Evolutionary conservation across 495 filamentous ascomycete genomes (phyloP), one percentile per base, ranked within the genome.

Genomic region (Haplographium delicatum): DNA sequence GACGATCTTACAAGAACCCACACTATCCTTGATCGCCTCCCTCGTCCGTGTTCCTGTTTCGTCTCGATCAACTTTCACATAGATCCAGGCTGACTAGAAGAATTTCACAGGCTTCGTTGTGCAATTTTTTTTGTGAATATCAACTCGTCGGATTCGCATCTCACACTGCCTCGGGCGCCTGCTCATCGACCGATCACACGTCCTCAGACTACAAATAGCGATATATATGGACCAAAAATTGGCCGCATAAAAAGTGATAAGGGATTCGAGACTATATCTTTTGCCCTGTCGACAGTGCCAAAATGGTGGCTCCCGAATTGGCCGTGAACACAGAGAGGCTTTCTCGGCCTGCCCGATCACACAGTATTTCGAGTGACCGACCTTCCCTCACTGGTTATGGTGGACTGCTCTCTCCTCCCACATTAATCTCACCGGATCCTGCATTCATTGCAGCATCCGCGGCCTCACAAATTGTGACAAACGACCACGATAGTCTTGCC

Each of bases 381-480:
- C 71, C 75, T 1, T 78, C 76, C 9, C 67, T 70, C 25, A 59
- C 71, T 50, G 66, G 70, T 19, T 58, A 57, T 61, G 50, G 70
- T 33, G 69, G 61, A 51, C 67, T 84, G 56, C 71, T 82, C 70
- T 72, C 84, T 63, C 72, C 85, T 62, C 78, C 82, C 31, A 54
- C 75, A 39, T 69, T 76, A n/a, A 79, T 90, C 33, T 80, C 81
- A 31, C 93, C 94, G 2, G 72, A 86, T 51, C 83, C 94, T 22
- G 88, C 79, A 16, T 99, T 93, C 67, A 91, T 99, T 62, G 89
- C 93, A 33, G 73, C 85, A 5, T 84, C 88, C 24, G 89, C 91
- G 41, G 94, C 91, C 24, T 88, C 87, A 18, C 89, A 96, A 56
- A 93, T 96, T 47, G 84, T 96, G 60, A 91, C 85, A 51, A 85